Base-by-base conservation (phyloP, 2,329 filamentous ascomycete species). In the Aspergillus unguis region DNA sequence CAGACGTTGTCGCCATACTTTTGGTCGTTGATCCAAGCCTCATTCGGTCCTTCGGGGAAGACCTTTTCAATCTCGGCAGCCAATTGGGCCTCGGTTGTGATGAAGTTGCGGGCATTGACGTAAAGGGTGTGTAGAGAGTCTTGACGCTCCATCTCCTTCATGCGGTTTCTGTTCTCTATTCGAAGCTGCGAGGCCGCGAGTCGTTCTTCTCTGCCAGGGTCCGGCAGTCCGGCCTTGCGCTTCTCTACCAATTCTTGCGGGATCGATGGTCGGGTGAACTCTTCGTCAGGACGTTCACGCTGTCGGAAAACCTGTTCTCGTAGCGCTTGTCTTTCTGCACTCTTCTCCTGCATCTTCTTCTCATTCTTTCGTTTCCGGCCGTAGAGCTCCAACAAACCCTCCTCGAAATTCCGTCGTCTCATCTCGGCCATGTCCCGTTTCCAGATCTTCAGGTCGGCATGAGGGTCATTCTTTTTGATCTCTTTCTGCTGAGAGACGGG, bases 51-150 rank as follows among this genome's bases (percentile, higher is more conserved):
- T 27, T 85, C 83, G 11, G 83, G 80, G 73, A 96, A 99, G n/a
- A 86, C 79, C 57, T 79, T 75, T 25, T 95, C 87, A 52, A 96
- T 85, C 59, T 85, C 81, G 11, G 78, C 77, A 61, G 88, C 81
- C 32, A 99, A 81, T 69, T 95, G 86, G 46, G 80, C 75, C 69
- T 95, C 91, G 26, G 81, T 85, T 17, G 90, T 85, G 67, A 99
- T 96, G 74, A 97, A 99, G 36, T 83, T 77, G 27, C 87, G 83
- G 4, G 94, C 91, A 62, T 91, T 88, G 75, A 94, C 88, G 74
- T 99, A 99, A 9, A 99, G 81, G 53, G 89, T 85, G 72, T 96
- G 90, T 29, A 99, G 75, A 11, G 86, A 81, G 59, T 92, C 84
- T 55, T 82, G 79, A 46, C 87, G 82, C 48, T 80, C 77, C 53